These are phyloP conservation scores for Podosphaera xanthii DNA, from an alignment of 2,329 filamentous ascomycete genomes.

Conservation along the genomic window DNA sequence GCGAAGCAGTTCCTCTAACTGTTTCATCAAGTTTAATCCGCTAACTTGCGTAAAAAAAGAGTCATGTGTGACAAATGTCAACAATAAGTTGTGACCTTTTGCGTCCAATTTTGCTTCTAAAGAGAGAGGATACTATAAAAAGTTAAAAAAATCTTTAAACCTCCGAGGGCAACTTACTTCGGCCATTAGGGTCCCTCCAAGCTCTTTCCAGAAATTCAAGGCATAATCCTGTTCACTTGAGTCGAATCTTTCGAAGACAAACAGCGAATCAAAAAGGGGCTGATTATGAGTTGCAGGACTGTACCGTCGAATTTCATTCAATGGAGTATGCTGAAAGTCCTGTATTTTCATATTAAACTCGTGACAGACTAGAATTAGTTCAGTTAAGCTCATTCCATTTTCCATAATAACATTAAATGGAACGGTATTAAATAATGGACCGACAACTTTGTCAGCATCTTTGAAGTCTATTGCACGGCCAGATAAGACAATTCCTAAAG, in stretches of 20 bases:
- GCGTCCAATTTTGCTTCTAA: slow-evolving; percentile 42
- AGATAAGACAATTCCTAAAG: slow-evolving; percentile 54
- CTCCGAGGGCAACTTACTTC: slow-evolving; percentile 16
- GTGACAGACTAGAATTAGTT: slow-evolving; percentile 42
- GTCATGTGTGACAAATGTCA: slow-evolving; percentile 37
- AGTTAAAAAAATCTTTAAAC: slow-evolving; percentile 5
- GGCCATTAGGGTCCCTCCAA: slow-evolving; percentile 22
- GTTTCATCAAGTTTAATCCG: slow-evolving; percentile 20
- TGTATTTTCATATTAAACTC: slow-evolving; percentile 44
- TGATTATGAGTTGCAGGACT: slow-evolving; percentile 24
- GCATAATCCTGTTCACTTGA: slow-evolving; percentile 5
- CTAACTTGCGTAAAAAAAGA: slow-evolving; percentile 18
- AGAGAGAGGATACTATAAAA: slow-evolving; percentile 33
- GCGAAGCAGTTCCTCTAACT: slow-evolving; percentile 18
- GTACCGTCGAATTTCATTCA: slow-evolving; percentile 67
- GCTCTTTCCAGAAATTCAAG: slow-evolving; percentile 28
- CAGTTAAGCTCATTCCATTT: slow-evolving; percentile 29
- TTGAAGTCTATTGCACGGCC: slow-evolving; percentile 51
- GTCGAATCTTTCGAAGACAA: slow-evolving; percentile 48
- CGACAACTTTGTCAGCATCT: slow-evolving; percentile 42
- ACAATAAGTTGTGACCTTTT: slow-evolving; percentile 23
- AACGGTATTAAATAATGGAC: slow-evolving; percentile 77
- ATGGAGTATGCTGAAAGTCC: slow-evolving; percentile 54
- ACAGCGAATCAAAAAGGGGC: slow-evolving; percentile 30
- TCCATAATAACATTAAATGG: slow-evolving; percentile 36